These are phyloP conservation scores for Physaria fendleri DNA, from an alignment of 345 rosid species.

Conservation along the genomic window DNA sequence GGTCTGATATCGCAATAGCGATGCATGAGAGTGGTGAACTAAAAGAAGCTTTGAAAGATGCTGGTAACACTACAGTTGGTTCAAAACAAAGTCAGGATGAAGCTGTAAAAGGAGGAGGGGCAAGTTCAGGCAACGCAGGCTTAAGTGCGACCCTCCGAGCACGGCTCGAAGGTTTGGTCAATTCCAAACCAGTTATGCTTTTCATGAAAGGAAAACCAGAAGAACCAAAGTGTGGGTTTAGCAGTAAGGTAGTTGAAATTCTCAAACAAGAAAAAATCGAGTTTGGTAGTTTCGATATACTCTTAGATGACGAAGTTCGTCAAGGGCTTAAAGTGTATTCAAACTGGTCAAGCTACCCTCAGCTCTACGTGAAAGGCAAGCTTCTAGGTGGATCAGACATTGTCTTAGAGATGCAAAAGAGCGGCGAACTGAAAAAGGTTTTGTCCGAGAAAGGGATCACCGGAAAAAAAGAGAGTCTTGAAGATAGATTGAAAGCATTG, in stretches of 20 bases:
- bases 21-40: conserved; percentile 94
- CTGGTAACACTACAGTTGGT: conserved; percentile 38
- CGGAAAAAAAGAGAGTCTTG: conserved; percentile 45
- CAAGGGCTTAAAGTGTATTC: conserved; percentile 90
- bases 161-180: conserved; percentile 54
- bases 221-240: conserved; percentile 88
- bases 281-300: conserved; percentile 76
- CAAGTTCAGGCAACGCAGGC: conserved; percentile 44
- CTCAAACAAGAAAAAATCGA: conserved; percentile 64
- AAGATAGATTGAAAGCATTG: conserved; percentile 56
- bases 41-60: conserved; percentile 64
- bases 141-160: conserved; percentile 48
- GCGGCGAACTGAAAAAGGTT: conserved; percentile 69
- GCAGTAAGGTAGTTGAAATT: conserved; percentile 82
- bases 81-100: conserved; percentile 24
- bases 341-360: conserved; percentile 98
- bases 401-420: conserved; percentile 88
- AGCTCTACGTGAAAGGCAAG: conserved; percentile 72
- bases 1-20: conserved; percentile 74
- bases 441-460: conserved; percentile 55
- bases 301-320: conserved; percentile 73
- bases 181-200: conserved; percentile 66
- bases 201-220: conserved; percentile 95
- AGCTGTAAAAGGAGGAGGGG: conserved; percentile 45
- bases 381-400: conserved; percentile 93